Base-by-base conservation (phyloP, 106 monocot species). In the Acorus calamus region DNA sequence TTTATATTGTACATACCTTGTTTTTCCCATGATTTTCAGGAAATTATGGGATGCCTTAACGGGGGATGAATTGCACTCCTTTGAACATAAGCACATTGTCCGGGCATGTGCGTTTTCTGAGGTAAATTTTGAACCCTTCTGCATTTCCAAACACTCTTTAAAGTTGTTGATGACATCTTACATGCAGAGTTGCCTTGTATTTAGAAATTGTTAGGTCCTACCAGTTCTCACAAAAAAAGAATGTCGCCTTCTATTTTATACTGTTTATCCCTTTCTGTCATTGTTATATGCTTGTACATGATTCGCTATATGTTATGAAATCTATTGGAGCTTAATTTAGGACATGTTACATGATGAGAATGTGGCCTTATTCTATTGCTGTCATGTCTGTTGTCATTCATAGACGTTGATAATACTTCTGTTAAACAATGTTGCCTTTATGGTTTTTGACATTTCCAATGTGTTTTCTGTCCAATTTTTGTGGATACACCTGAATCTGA, bases 21-120 rank as follows among this genome's bases (percentile, higher is more conserved):
- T 48, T 49, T 43, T 1, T 42, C 61, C 4, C 7, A 42, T 50
- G 42, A 46, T 59, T 60, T 81, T 55, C 79, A 94, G 94, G 66
- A 94, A 90, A 82, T 70, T 94, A 71, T 94, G 94, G 94, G 94
- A 94, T 78, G 94, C 94, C 7, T 71, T 94, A 68, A 80, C 76
- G 47, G 94, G 94, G 28, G 87, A 87, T 52, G 86, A 82, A 62
- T 52, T 87, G 11, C 86, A 90, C 74, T 87, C 90, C 4, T 94
- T 94, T 73, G 94, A 90, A 67, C 94, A 94, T 70, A 94, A 90
- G 56, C 87, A 94, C 71, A 94, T 94, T 60, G 94, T 94, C 11
- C 84, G 89, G 52, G 80, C 94, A 28, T 94, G 94, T 76, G 81
- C 94, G 45, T 94, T 90, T 59, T 94, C 94, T 53, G 94, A 94